These are phyloP conservation scores for Chlamydomonas sphaeroides DNA, from an alignment of 139 green algal genomes.

Conservation along the genomic window DNA sequence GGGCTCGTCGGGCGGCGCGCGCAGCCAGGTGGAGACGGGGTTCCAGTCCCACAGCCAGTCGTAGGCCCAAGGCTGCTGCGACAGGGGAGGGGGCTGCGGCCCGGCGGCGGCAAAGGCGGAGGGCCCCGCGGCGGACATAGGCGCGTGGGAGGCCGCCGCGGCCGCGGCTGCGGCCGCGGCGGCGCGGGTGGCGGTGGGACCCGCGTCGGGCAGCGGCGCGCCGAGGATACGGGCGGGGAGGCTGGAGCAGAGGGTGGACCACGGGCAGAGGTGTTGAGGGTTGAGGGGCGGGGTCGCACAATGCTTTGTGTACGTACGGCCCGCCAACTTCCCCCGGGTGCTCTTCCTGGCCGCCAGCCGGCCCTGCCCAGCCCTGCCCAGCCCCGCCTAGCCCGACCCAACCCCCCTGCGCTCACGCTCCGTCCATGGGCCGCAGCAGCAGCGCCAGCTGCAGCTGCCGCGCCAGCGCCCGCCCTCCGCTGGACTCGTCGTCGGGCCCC, in stretches of 20 bases:
- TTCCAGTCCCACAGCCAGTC: slow-evolving; percentile 34
- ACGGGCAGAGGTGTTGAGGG: too few species aligned
- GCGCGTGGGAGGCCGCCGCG: neutral
- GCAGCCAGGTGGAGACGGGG: slow-evolving; percentile 7
- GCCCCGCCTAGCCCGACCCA: too few species aligned
- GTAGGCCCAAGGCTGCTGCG: neutral
- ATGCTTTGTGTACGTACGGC: too few species aligned
- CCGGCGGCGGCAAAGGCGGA: neutral
- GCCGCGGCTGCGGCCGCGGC: neutral
- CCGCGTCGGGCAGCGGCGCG: neutral
- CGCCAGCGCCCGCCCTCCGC: neutral
- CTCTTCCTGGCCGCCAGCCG: too few species aligned
- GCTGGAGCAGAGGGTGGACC: neutral
- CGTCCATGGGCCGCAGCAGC: slow-evolving; percentile 31
- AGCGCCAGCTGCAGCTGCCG: slow-evolving; percentile 39
- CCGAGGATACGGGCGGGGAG: slow-evolving; percentile 10
- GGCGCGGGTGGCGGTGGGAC: neutral
- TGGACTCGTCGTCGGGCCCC: neutral
- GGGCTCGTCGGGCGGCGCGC: neutral
- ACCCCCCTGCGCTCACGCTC: slow-evolving; percentile 27
- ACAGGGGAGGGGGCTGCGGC: neutral
- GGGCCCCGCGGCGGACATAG: neutral
- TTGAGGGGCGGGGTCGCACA: too few species aligned
- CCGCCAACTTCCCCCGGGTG: too few species aligned
- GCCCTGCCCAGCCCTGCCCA: too few species aligned